Evolutionary conservation across 805 yeast genomes (phyloP).

Genomic region (Allodekkera sacchari): DNA sequence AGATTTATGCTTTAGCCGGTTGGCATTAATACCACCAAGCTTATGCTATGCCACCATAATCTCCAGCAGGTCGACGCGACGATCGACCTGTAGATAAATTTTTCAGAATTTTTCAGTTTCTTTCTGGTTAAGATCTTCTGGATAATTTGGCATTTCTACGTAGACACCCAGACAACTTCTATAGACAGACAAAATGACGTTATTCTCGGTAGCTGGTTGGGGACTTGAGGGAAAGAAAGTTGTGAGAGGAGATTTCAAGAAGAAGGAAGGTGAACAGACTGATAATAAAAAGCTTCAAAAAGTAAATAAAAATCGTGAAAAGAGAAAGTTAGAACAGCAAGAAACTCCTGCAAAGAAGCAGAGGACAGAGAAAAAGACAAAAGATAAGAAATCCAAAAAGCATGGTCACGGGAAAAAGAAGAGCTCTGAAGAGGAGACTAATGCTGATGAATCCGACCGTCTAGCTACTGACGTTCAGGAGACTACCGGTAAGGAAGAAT

Average conservation of each 20-base stretch:
- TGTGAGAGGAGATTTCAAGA: constrained; percentile 26
- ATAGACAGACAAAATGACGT: constrained; percentile 38
- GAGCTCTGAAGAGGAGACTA: constrained; percentile 1
- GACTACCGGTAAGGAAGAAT: no score
- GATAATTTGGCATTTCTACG: no score
- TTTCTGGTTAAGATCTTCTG: no score
- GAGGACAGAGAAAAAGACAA: constrained; percentile 8
- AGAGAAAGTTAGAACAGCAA: constrained; percentile 9
- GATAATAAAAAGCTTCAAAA: constrained; percentile 6
- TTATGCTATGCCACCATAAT: no score
- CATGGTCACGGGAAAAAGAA: constrained; percentile 9
- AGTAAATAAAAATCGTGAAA: constrained; percentile 9
- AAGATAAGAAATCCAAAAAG: not conserved
- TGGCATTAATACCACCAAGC: no score
- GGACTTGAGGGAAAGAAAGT: constrained; percentile 48
- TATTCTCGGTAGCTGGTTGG: constrained; percentile 84
- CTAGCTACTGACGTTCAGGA: not conserved
- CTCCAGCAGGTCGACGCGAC: no score
- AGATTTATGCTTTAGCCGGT: no score
- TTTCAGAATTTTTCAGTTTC: no score
- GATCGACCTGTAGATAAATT: no score
- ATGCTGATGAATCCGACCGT: constrained; percentile 2
- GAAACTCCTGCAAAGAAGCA: constrained; percentile 1
- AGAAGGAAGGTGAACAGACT: constrained; percentile 16
- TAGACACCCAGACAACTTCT: no score